Percentiles rank a stretch among this genome's conserved stretches.
These are phyloP conservation scores for Zygoascus tannicola DNA, from an alignment of 805 yeast species.

Conservation along the genomic window DNA sequence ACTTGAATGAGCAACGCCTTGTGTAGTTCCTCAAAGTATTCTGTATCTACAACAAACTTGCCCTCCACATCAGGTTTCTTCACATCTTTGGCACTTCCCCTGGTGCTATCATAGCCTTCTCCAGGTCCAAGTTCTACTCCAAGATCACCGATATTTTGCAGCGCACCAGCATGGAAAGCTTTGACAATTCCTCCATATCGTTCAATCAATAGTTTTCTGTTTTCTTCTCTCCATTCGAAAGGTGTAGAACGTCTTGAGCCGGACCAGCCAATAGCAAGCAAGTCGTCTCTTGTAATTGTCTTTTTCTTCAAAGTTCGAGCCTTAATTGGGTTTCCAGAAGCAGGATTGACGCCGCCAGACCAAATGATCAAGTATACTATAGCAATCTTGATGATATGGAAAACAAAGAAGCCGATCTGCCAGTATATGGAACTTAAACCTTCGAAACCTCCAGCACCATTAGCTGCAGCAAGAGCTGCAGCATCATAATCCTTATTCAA, in stretches of 20 bases:
- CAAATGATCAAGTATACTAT: constrained; percentile 49
- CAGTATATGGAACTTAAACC: constrained; percentile 31
- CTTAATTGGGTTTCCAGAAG: constrained; percentile 36
- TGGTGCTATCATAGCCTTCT: constrained; percentile 56
- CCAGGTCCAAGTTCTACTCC: constrained; percentile 61
- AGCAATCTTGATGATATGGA: constrained; percentile 58
- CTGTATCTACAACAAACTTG: constrained; percentile 7
- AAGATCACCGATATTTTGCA: constrained; percentile 44
- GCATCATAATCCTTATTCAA: background rate
- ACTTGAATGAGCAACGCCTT: constrained; percentile 1
- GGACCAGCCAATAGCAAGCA: constrained; percentile 78
- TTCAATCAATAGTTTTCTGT: constrained; percentile 54
- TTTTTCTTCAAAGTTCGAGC: constrained; percentile 9
- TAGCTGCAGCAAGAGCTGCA: constrained; percentile 26
- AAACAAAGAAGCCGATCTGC: constrained; percentile 58
- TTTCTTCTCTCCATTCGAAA: constrained; percentile 60
- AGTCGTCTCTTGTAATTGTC: constrained; percentile 37
- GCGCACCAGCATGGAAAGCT: constrained; percentile 66
- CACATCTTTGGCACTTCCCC: constrained; percentile 3
- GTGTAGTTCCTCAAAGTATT: constrained; percentile 12
- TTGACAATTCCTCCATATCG: constrained; percentile 59
- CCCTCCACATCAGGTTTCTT: constrained; percentile 3
- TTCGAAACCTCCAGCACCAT: constrained; percentile 29
- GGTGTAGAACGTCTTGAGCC: constrained; percentile 68
- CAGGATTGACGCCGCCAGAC: constrained; percentile 75